Conservation (phyloP, 202 grass and related monocot genomes). For the Miscanthus sacchariflorus region DNA sequence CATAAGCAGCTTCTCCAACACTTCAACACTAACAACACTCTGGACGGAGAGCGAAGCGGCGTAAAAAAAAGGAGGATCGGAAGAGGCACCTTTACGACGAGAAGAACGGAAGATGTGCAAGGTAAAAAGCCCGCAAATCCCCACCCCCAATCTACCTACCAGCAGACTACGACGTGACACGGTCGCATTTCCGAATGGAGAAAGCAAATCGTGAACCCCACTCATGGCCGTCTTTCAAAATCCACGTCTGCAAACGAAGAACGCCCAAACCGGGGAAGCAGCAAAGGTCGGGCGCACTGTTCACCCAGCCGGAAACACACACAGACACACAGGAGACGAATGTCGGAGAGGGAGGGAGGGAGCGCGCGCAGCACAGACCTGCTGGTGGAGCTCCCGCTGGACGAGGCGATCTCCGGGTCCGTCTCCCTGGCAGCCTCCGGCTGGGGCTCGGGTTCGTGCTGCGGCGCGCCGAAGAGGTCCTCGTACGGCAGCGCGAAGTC, state of each 20-base stretch:
- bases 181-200: constrained; percentile 30
- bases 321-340: background rate
- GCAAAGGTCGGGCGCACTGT: background rate
- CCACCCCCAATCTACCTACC: background rate
- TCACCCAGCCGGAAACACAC: background rate
- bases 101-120: background rate
- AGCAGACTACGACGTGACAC: constrained; percentile 17
- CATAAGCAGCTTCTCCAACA: constrained; percentile 20
- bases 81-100: constrained; percentile 40
- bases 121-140: constrained; percentile 7
- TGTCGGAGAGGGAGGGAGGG: background rate
- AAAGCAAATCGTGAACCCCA: constrained; percentile 36
- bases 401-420: constrained; percentile 26
- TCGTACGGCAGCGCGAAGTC: constrained; percentile 83
- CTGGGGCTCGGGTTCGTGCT: background rate
- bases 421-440: background rate
- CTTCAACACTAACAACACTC: constrained; percentile 22
- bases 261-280: background rate
- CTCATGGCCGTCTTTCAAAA: constrained; percentile 30
- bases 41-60: constrained; percentile 34
- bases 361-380: constrained; percentile 11
- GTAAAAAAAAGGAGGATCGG: constrained; percentile 15
- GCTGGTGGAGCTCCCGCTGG: constrained; percentile 56
- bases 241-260: background rate
- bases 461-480: constrained; percentile 67